phyloP scores from a whole-genome alignment of 306 rosid species.

The Prunus campanulata region DNA sequence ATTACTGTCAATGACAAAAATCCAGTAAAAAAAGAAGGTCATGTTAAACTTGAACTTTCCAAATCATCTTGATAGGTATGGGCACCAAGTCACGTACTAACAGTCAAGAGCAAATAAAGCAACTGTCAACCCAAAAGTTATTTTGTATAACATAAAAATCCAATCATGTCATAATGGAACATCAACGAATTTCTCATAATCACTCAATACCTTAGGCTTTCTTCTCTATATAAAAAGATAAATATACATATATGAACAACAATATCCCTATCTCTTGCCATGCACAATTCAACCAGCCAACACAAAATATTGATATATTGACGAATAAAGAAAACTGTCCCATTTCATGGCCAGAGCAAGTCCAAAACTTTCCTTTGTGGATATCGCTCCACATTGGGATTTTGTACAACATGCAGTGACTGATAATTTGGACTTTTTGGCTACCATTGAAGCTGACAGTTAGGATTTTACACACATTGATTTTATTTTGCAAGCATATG shows the following conservation, averaged over 20 bases:
- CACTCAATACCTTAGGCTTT: not conserved
- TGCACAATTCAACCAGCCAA: not conserved
- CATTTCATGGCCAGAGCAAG: not conserved
- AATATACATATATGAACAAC: not conserved
- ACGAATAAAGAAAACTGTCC: not conserved
- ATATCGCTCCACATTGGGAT: not conserved
- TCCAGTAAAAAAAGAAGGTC: not conserved
- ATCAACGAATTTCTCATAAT: not conserved
- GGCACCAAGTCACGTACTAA: not conserved
- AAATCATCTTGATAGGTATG: not conserved
- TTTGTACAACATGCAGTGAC: not conserved
- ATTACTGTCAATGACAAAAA: not conserved
- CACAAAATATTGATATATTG: not conserved
- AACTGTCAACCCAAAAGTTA: not conserved
- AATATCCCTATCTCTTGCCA: not conserved
- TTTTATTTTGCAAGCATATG: not conserved
- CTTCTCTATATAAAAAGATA: not conserved
- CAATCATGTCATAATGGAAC: not conserved
- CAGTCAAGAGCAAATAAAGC: not conserved
- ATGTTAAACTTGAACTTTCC: not conserved
- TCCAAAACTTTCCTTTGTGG: not conserved
- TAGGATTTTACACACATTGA: not conserved
- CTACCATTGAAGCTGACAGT: not conserved
- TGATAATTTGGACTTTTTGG: not conserved
- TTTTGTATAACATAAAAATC: not conserved